Evolutionary conservation across 2,329 filamentous ascomycete genomes (phyloP), one percentile per base, ranked within the genome.

Genomic region (Hymenoscyphus albidus): DNA sequence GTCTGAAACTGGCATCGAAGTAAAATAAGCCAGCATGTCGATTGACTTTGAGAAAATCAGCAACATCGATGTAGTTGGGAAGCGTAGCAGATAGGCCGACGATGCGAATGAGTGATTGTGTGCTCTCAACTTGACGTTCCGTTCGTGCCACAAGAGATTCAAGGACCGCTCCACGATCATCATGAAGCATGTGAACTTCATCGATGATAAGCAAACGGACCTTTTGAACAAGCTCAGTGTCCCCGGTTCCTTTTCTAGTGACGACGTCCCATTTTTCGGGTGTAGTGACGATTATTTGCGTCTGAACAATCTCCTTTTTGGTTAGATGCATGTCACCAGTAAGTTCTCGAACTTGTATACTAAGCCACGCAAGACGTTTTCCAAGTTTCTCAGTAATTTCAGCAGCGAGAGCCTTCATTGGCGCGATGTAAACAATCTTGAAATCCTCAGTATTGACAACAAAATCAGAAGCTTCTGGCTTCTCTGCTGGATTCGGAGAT

Each of bases 211-310:
- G 84, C 1, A 99, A 82, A 12, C 94, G 88, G 31, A 99, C 95
- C 76, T 99, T 99, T 73, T 99, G 95, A 14, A 99, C 96, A 2
- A 99, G 85, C 75, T 98, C 95, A 0, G 95, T 98, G 75, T 99
- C 95, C 16, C 96, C 95, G 0, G 93, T 98, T 64, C 94, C 96
- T 78, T 98, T 99, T 67, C 95, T 85, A 2, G 95, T 99, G 5
- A 99, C 92, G 0, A 99, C 95, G 76, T 99, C 95, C 96, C 96
- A 99, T 78, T 99, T 99, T 78, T 99, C 95, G 42, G 95, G 95
- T 0, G 95, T 99, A 0, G 96, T 99, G 59, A 99, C 95, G 66
- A 99, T 97, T 70, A 99, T 95, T 75, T 99, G 95, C 0, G 95
- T 99, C 68, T 93, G 89, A 16, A 97, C 85, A 67, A 99, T 97